phyloP scores from a whole-genome alignment of 1,284 basidiomycete genomes.

The Anthracocystis setariae region DNA sequence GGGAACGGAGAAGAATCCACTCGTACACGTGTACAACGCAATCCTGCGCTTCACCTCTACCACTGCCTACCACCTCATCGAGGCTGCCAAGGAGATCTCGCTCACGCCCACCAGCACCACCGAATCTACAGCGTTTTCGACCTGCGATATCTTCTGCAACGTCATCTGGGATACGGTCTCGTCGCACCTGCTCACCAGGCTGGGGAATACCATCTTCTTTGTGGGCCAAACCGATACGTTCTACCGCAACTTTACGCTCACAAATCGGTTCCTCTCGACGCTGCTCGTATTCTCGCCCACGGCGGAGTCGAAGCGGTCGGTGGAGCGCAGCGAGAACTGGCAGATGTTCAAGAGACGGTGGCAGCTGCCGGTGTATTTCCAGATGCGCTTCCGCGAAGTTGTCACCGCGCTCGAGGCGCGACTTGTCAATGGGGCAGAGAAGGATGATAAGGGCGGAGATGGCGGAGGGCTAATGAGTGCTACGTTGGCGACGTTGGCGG shows the following conservation, averaged over 20 bases:
- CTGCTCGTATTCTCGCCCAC: slow-evolving; percentile 86
- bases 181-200: slow-evolving; percentile 80
- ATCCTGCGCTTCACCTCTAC: slow-evolving; percentile 80
- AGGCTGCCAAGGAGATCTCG: slow-evolving; percentile 74
- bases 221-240: slow-evolving; percentile 90
- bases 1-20: not conserved
- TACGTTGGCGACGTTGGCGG: slow-evolving; percentile 31
- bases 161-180: slow-evolving; percentile 88
- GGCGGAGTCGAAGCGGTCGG: slow-evolving; percentile 9
- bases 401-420: slow-evolving; percentile 69
- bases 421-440: slow-evolving; percentile 5
- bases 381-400: slow-evolving; percentile 96
- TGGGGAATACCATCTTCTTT: slow-evolving; percentile 80
- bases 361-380: slow-evolving; percentile 97
- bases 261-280: slow-evolving; percentile 83
- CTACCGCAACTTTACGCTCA: slow-evolving; percentile 80
- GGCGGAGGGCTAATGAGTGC: slow-evolving; percentile 12
- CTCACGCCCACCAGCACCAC: not conserved
- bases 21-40: slow-evolving; percentile 81
- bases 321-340: slow-evolving; percentile 76
- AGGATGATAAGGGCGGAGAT: not conserved
- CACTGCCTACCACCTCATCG: slow-evolving; percentile 78
- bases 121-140: too few relatives aligned
- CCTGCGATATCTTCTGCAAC: slow-evolving; percentile 69
- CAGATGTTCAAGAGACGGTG: slow-evolving; percentile 82